These are phyloP conservation scores for Pisolithus marmoratus DNA, from an alignment of 768 basidiomycete genomes.

Conservation along the genomic window DNA sequence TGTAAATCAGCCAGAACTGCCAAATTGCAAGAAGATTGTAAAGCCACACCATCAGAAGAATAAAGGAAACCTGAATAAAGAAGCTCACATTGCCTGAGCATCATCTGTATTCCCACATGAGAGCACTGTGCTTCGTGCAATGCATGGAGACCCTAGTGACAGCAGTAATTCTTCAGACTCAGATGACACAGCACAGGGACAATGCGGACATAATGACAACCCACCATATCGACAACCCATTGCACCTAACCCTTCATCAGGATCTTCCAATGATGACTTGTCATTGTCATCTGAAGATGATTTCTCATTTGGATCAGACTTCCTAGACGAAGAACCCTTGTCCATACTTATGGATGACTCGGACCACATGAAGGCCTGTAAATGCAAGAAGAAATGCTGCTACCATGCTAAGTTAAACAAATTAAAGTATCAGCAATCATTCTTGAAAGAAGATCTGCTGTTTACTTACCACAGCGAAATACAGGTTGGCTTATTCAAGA, in stretches of 20 bases:
- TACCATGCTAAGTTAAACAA: conserved; percentile 3
- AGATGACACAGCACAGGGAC: no score
- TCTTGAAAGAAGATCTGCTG: conserved; percentile 7
- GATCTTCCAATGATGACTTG: background rate
- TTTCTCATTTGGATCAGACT: background rate
- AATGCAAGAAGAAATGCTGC: background rate
- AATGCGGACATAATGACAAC: no score
- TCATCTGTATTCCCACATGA: no score
- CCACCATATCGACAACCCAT: no score
- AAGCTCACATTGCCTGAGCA: no score
- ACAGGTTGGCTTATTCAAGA: background rate
- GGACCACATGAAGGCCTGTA: background rate
- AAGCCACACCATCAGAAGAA: no score
- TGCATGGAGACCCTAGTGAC: background rate
- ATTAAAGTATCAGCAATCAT: conserved; percentile 9
- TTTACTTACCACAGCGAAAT: conserved; percentile 9
- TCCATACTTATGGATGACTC: background rate
- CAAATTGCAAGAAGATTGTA: no score
- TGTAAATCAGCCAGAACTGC: no score
- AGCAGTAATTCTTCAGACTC: background rate
- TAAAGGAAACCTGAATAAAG: no score
- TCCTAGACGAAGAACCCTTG: background rate
- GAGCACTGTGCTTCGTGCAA: background rate
- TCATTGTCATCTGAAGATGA: background rate
- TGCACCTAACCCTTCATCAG: background rate